phyloP scores from a whole-genome alignment of 2,329 filamentous ascomycete species.

The Aspergillus viridinutans region DNA sequence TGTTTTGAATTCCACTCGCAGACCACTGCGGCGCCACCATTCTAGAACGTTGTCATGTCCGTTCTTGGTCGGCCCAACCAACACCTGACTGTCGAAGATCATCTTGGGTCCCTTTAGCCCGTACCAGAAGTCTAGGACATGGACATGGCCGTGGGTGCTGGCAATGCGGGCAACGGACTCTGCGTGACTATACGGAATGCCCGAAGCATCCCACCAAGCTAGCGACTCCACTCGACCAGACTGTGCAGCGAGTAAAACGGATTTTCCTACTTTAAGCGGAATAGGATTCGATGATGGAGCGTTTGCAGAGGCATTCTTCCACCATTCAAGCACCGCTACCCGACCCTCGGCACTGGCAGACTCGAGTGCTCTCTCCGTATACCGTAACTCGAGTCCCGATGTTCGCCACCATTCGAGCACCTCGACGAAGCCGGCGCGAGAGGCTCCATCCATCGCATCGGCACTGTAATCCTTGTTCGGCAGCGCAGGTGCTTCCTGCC shows the following conservation, averaged over 20 bases:
- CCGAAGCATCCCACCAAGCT: slow-evolving; percentile 82
- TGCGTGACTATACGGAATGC: slow-evolving; percentile 72
- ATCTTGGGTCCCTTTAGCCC: slow-evolving; percentile 69
- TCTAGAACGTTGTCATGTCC: slow-evolving; percentile 80
- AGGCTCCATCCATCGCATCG: slow-evolving; percentile 83
- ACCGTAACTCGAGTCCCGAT: slow-evolving; percentile 73
- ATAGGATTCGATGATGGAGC: slow-evolving; percentile 51
- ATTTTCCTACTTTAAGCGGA: slow-evolving; percentile 74
- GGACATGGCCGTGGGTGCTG: slow-evolving; percentile 77
- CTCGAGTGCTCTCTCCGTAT: slow-evolving; percentile 82
- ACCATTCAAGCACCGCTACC: slow-evolving; percentile 87
- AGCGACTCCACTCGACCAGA: slow-evolving; percentile 73
- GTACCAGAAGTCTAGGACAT: slow-evolving; percentile 79
- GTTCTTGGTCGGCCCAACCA: slow-evolving; percentile 83
- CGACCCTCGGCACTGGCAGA: slow-evolving; percentile 81
- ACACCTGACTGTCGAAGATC: slow-evolving; percentile 75
- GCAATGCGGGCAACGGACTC: slow-evolving; percentile 81
- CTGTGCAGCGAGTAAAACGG: slow-evolving; percentile 77
- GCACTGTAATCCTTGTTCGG: slow-evolving; percentile 79
- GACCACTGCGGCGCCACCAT: slow-evolving; percentile 76
- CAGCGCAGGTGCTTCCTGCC: slow-evolving; percentile 78
- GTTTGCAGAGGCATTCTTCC: slow-evolving; percentile 66
- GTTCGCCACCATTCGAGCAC: slow-evolving; percentile 91
- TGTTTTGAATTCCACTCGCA: slow-evolving; percentile 86
- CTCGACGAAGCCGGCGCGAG: slow-evolving; percentile 75